phyloP scores from a whole-genome alignment of 1,284 basidiomycete genomes.

The Leccinum griseonigrum region DNA sequence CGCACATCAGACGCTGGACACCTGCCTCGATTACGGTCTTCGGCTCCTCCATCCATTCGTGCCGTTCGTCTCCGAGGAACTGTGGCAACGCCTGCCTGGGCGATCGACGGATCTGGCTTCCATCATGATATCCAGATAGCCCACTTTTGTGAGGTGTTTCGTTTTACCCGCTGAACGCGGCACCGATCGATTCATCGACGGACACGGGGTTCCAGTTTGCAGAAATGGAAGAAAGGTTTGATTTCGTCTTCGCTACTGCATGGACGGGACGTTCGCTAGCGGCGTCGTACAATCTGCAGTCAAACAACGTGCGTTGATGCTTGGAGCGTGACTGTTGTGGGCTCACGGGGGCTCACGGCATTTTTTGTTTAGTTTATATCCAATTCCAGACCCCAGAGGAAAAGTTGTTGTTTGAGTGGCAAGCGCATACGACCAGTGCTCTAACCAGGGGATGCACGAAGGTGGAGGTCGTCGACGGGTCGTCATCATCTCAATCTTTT shows the following conservation, averaged over 20 bases:
- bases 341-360: conserved; percentile 1
- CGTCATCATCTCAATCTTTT: conserved; percentile 25
- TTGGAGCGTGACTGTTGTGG: not conserved
- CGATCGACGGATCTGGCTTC: conserved; percentile 80
- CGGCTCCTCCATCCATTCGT: conserved; percentile 96
- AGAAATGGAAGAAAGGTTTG: conserved; percentile 74
- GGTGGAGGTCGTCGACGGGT: conserved; percentile 39
- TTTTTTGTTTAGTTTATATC: conserved; percentile 64
- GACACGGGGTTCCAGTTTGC: conserved; percentile 64
- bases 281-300: conserved; percentile 89
- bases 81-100: conserved; percentile 95
- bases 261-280: conserved; percentile 81
- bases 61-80: conserved; percentile 98
- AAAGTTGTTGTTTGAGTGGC: conserved; percentile 65
- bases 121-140: conserved; percentile 89
- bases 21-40: conserved; percentile 89
- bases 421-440: conserved; percentile 74
- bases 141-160: conserved; percentile 60
- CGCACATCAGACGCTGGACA: conserved; percentile 96
- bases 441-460: conserved; percentile 89
- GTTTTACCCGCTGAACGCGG: not conserved
- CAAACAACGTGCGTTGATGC: conserved; percentile 59
- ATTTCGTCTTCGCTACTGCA: conserved; percentile 82
- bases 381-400: conserved; percentile 63
- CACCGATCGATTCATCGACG: conserved; percentile 24